Base-by-base conservation (phyloP, 2,329 filamentous ascomycete genomes). In the Botrytis byssoidea region DNA sequence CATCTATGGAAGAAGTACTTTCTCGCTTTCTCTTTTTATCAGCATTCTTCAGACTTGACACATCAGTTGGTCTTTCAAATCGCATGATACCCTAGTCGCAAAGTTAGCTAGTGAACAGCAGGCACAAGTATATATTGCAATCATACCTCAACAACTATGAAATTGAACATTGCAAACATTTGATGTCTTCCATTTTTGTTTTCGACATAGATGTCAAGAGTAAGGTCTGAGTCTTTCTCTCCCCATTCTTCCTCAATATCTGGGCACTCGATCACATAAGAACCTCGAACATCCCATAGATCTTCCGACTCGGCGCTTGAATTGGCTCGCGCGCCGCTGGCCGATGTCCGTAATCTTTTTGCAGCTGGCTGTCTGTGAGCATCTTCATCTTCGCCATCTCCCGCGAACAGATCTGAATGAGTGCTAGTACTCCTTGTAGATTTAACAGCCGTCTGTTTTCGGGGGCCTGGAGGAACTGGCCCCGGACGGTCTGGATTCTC, bases 81-180 rank as follows among this genome's bases (percentile, higher is more conserved):
- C 75, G 74, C 75, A 77, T 75, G 64, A 76, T 73, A 7, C 74
- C 72, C 37, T 71, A 18, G 59, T 48, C 5, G 29, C 40, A n/a
- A 32, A 22, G 48, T 70, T 60, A 59, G 51, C 60, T 32, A n/a
- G 25, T 66, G 20, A 10, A 42, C 25, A 66, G 37, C 37, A 42
- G 18, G 55, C 12, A 42, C 29, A 6, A 25, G n/a, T 22, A 18
- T 32, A 44, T 20, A 12, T 18, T 29, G 0, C 16, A 16, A 32
- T 18, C 20, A 42, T 73, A 73, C 76, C 59, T 75, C 67, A 8
- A 78, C 59, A 51, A 74, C 44, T 74, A 70, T 65, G 42, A 77
- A 76, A 22, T 77, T 12, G n/a, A 78, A 76, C 8, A 75, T 73
- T 9, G 35, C 73, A 64, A 73, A 76, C 35, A 78, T 57, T 29